phyloP scores from a whole-genome alignment of 2,329 filamentous ascomycete genomes.

The Ceratocystis variospora region DNA sequence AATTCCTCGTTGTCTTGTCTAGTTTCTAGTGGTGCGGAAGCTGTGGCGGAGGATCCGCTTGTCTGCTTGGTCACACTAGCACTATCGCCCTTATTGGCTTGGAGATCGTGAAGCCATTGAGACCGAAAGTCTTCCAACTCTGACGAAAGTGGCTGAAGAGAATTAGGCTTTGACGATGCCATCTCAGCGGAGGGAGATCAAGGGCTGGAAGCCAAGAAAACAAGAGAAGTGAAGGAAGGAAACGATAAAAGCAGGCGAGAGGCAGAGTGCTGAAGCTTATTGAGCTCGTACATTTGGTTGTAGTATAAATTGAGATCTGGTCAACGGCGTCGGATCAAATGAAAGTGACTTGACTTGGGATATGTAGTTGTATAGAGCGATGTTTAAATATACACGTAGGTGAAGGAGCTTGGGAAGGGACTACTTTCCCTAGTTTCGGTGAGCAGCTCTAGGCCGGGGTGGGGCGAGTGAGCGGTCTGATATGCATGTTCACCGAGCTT shows the following conservation, averaged over 20 bases:
- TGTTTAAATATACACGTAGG: background rate
- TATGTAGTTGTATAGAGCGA: background rate
- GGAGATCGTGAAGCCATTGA: constrained; percentile 73
- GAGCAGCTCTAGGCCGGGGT: background rate
- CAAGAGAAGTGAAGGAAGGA: background rate
- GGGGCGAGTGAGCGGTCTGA: background rate
- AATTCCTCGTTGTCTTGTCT: background rate
- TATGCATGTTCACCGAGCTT: background rate
- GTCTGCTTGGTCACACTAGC: constrained; percentile 27
- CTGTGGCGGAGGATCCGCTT: constrained; percentile 7
- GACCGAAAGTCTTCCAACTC: constrained; percentile 78
- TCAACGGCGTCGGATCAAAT: too few species aligned
- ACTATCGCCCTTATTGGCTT: background rate
- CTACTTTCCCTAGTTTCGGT: background rate
- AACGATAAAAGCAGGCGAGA: background rate
- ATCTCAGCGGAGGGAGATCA: background rate
- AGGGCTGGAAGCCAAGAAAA: background rate
- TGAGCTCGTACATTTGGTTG: background rate
- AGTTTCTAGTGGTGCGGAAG: background rate
- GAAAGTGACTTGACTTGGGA: background rate
- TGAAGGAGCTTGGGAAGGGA: background rate
- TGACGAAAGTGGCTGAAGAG: constrained; percentile 25
- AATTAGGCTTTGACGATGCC: background rate
- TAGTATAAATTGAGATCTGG: background rate
- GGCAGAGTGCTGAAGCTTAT: background rate